A percentile compares a stretch with the other conserved stretches of the same genome.
Conservation (phyloP, 2,329 filamentous ascomycete genomes). For the Colletotrichum sp. region DNA sequence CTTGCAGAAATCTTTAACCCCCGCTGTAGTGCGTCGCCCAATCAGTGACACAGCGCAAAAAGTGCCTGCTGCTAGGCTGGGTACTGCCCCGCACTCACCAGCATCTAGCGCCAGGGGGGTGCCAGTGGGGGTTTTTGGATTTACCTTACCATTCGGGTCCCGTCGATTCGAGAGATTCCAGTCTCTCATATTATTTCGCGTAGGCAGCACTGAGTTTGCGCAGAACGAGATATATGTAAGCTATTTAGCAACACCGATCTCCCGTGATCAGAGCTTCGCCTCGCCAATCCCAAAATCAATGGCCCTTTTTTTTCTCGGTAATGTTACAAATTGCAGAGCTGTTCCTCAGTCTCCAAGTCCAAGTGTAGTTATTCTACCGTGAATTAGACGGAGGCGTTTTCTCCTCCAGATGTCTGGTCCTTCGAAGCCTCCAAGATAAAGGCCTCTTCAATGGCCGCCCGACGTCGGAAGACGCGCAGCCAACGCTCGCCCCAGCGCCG, state of each 20-base stretch:
- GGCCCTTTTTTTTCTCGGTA: neutral
- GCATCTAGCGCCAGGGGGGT: neutral
- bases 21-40: constrained; percentile 1
- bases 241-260: neutral
- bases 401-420: neutral
- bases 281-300: neutral
- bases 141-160: neutral
- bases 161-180: neutral
- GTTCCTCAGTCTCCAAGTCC: neutral
- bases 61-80: neutral
- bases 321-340: neutral
- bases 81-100: constrained; percentile 7
- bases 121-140: neutral
- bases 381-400: neutral
- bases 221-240: neutral
- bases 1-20: constrained; percentile 21
- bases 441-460: constrained; percentile 85
- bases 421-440: constrained; percentile 47
- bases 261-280: neutral
- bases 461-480: constrained; percentile 83
- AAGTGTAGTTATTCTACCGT: neutral
- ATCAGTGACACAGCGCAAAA: constrained; percentile 17
- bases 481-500: constrained; percentile 85
- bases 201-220: neutral
- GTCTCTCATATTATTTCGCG: neutral